A percentile compares a stretch with the other conserved stretches of the same genome.
Evolutionary conservation across 2,329 filamentous ascomycete species (phyloP).

Genomic region (Monosporascus ibericus): DNA sequence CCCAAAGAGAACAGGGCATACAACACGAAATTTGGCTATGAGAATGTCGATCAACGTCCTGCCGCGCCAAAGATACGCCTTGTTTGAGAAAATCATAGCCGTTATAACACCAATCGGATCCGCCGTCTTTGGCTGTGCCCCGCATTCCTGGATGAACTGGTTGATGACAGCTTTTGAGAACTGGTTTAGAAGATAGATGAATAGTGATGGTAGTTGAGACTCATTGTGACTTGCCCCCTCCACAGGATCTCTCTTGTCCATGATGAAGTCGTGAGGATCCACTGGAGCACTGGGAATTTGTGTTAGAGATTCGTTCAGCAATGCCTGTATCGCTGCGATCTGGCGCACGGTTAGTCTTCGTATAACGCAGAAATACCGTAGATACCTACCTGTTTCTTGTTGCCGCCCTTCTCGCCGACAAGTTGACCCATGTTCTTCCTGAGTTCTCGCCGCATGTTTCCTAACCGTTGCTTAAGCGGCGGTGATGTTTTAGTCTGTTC

Average conservation of each 20-base stretch:
- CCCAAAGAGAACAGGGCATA: constrained; percentile 82
- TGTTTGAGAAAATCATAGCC: constrained; percentile 66
- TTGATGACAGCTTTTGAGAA: constrained; percentile 67
- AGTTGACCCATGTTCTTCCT: constrained; percentile 69
- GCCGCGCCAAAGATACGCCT: constrained; percentile 61
- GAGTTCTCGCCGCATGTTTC: constrained; percentile 66
- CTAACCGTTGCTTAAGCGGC: constrained; percentile 58
- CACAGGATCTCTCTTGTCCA: constrained; percentile 36
- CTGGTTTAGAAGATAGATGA: constrained; percentile 71
- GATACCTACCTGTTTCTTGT: constrained; percentile 47
- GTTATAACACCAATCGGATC: constrained; percentile 75
- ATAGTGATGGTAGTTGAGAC: constrained; percentile 52
- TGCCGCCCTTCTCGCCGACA: constrained; percentile 57
- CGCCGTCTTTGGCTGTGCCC: constrained; percentile 57
- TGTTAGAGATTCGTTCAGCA: constrained; percentile 49
- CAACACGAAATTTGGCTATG: constrained; percentile 75
- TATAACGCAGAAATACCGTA: background rate
- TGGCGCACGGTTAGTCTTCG: constrained; percentile 14
- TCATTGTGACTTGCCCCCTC: constrained; percentile 47
- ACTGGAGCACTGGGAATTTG: constrained; percentile 48
- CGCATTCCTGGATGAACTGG: constrained; percentile 63
- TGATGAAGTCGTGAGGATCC: constrained; percentile 50
- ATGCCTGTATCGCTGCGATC: constrained; percentile 41
- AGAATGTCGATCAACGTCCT: constrained; percentile 73
- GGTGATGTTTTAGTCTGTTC: constrained; percentile 49